A percentile compares a stretch with the other conserved stretches of the same genome.
phyloP scores from a whole-genome alignment of 140 eudicot species.

The Bidens hawaiensis region DNA sequence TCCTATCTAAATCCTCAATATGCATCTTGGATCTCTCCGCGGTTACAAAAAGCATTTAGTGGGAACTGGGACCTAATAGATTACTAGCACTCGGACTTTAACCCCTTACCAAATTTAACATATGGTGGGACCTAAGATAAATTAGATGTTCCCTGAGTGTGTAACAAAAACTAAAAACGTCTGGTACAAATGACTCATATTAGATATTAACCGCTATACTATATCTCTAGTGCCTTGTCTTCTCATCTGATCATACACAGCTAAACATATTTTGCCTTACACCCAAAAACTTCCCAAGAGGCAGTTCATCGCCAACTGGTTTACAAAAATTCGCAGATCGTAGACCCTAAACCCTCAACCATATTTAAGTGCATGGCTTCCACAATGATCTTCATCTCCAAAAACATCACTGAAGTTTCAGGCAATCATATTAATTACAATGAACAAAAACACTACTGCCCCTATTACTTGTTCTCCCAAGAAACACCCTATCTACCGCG shows the following conservation, averaged over 20 bases:
- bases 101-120: conserved; percentile 14
- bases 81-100: neutral
- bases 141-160: conserved; percentile 18
- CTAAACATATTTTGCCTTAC: conserved; percentile 34
- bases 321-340: conserved; percentile 14
- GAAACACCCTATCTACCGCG: conserved; percentile 41
- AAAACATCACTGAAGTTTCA: neutral
- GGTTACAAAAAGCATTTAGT: neutral
- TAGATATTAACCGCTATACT: neutral
- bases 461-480: conserved; percentile 20
- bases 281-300: conserved; percentile 37
- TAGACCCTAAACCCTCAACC: conserved; percentile 16
- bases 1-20: too few species aligned
- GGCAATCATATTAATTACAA: neutral
- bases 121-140: conserved; percentile 15
- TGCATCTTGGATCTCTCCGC: neutral
- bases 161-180: conserved; percentile 14
- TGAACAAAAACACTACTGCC: neutral
- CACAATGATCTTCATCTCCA: conserved; percentile 9
- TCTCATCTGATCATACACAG: conserved; percentile 39
- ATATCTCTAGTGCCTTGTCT: conserved; percentile 17
- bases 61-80: neutral
- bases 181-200: conserved; percentile 4
- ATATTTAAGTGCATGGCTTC: conserved; percentile 33
- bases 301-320: conserved; percentile 51